A percentile compares a stretch with the other conserved stretches of the same genome.
Evolutionary conservation across 2,329 filamentous ascomycete species (phyloP).

Genomic region (Aspergillus proliferans): DNA sequence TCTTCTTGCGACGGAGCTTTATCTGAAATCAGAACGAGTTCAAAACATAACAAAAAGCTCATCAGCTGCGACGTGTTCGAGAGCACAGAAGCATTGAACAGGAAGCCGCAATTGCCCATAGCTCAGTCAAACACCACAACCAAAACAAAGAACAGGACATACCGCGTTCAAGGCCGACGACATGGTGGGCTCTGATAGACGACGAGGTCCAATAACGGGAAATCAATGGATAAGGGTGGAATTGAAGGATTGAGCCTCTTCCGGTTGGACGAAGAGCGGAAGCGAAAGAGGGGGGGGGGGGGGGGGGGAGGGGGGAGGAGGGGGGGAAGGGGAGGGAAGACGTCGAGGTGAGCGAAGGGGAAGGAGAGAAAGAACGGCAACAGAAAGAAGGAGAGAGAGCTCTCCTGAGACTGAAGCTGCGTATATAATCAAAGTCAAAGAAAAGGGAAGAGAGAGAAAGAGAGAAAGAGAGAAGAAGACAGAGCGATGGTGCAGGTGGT

Average conservation of each 20-base stretch:
- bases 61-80: neutral
- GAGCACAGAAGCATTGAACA: neutral
- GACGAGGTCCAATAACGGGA: constrained; percentile 8
- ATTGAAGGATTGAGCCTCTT: neutral
- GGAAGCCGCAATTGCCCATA: constrained; percentile 14
- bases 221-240: constrained; percentile 9
- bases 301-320: neutral
- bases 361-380: constrained; percentile 2
- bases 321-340: constrained; percentile 9
- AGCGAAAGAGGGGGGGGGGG: constrained; percentile 2
- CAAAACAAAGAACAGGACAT: constrained; percentile 30
- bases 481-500: neutral
- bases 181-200: constrained; percentile 36
- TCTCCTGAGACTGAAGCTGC: constrained; percentile 8
- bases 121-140: neutral
- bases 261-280: constrained; percentile 9
- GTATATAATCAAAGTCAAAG: constrained; percentile 2
- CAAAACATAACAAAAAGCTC: neutral
- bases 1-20: constrained; percentile 99
- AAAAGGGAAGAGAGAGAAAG: neutral
- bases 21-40: constrained; percentile 48
- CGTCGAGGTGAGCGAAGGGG: constrained; percentile 4
- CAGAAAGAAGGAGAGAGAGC: neutral
- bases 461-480: constrained; percentile 10
- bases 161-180: constrained; percentile 50